phyloP scores from a whole-genome alignment of 768 basidiomycete species.

The Lactarius vividus region DNA sequence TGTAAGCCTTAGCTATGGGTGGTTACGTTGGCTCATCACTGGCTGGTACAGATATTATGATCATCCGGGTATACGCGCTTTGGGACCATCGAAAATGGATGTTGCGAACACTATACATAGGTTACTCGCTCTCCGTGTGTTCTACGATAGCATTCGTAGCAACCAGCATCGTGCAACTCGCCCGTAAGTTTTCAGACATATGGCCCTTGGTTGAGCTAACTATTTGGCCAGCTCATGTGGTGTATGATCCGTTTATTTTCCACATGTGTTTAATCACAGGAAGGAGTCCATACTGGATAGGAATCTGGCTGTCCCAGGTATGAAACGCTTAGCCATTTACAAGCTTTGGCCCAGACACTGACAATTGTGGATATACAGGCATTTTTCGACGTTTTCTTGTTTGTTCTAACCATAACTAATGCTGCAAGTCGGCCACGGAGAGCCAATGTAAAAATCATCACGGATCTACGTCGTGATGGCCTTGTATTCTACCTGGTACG shows the following conservation, averaged over 20 bases:
- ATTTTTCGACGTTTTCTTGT: conserved; percentile 38
- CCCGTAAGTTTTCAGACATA: conserved; percentile 3
- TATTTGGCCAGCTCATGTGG: conserved; percentile 2
- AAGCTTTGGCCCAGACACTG: neutral
- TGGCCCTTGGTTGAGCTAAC: neutral
- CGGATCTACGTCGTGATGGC: conserved; percentile 39
- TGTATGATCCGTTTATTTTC: conserved; percentile 14
- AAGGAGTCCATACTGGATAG: conserved; percentile 18
- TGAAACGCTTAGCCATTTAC: neutral
- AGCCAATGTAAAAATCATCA: conserved; percentile 34
- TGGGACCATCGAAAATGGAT: conserved; percentile 38
- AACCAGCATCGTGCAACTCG: conserved; percentile 7
- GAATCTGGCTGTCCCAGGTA: conserved; percentile 40
- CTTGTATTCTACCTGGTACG: conserved; percentile 38
- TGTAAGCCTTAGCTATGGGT: conserved; percentile 31
- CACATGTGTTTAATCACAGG: conserved; percentile 21
- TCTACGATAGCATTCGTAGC: conserved; percentile 14
- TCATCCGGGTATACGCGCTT: conserved; percentile 38
- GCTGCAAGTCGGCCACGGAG: conserved; percentile 38
- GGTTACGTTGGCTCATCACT: conserved; percentile 21
- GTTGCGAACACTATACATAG: conserved; percentile 1
- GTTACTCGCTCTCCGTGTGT: conserved; percentile 15
- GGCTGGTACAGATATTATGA: conserved; percentile 36
- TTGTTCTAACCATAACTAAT: conserved; percentile 37
- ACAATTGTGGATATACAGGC: conserved; percentile 30